Percentiles rank a stretch among this genome's conserved stretches.
phyloP scores from a whole-genome alignment of 2,329 filamentous ascomycete genomes.

The Dothideomycetes sp. region DNA sequence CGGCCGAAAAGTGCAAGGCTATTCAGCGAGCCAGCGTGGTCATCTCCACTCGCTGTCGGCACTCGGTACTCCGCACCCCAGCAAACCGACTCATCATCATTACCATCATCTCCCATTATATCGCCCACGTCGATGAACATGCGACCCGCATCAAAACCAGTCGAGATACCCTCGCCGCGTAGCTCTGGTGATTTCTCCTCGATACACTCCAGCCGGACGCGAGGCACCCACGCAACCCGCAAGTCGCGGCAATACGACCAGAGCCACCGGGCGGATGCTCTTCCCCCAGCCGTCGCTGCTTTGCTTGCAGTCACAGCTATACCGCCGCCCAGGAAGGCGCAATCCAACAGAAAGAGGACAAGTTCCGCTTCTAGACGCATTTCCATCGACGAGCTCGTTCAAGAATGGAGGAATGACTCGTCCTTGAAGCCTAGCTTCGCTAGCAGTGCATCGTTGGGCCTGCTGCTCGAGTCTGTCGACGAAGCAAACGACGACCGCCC shows the following conservation, averaged over 20 bases:
- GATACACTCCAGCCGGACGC: constrained; percentile 20
- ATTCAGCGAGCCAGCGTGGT: not conserved
- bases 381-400: constrained; percentile 47
- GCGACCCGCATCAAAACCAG: constrained; percentile 25
- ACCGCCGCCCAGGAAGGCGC: constrained; percentile 34
- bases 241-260: constrained; percentile 12
- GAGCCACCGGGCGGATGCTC: constrained; percentile 29
- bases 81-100: too few species aligned
- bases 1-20: not conserved
- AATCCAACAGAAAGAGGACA: constrained; percentile 27
- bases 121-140: constrained; percentile 3
- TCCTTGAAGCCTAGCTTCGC: constrained; percentile 18
- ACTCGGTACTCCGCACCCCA: not conserved
- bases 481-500: constrained; percentile 32
- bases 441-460: constrained; percentile 33
- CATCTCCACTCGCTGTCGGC: not conserved
- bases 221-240: constrained; percentile 19
- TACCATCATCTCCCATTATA: constrained; percentile 3
- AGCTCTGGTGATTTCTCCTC: constrained; percentile 19
- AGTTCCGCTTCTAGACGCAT: constrained; percentile 28
- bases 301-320: constrained; percentile 50
- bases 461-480: constrained; percentile 45
- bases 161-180: constrained; percentile 29
- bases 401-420: constrained; percentile 41
- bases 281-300: constrained; percentile 46